phyloP scores from a whole-genome alignment of 2,329 filamentous ascomycete genomes.

The Talaromyces rugulosus region DNA sequence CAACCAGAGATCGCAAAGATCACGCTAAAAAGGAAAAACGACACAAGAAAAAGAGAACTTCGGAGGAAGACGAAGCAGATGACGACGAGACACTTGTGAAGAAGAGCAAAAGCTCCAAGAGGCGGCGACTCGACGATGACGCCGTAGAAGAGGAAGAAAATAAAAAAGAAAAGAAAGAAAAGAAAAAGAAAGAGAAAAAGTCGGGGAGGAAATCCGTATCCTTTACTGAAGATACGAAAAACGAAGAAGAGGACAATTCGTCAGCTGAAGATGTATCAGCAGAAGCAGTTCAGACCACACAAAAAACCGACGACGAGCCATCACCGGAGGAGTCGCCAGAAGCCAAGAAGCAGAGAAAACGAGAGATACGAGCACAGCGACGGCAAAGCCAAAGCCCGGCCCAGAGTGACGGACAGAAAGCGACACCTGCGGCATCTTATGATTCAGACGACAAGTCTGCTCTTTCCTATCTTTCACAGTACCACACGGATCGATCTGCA shows the following conservation, averaged over 20 bases:
- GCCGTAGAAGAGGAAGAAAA: constrained; percentile 2
- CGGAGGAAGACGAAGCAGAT: constrained; percentile 2
- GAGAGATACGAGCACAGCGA: constrained; percentile 16
- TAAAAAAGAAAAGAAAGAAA: background rate
- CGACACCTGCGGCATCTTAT: constrained; percentile 1
- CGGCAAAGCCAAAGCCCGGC: background rate
- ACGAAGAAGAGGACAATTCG: constrained; percentile 14
- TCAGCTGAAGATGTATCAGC: background rate
- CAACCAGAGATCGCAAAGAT: constrained; percentile 4
- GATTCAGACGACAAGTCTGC: constrained; percentile 47
- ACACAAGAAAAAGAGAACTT: constrained; percentile 15
- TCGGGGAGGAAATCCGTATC: constrained; percentile 54
- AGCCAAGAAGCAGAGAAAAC: constrained; percentile 18
- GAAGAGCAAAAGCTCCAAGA: background rate
- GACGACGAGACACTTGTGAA: constrained; percentile 18
- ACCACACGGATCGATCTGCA: constrained; percentile 62
- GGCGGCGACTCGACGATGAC: background rate
- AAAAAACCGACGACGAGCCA: background rate
- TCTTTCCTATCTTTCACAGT: constrained; percentile 72
- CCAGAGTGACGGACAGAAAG: background rate
- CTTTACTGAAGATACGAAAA: constrained; percentile 46
- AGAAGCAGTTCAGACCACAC: background rate
- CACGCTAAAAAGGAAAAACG: constrained; percentile 15
- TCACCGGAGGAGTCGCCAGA: constrained; percentile 23
- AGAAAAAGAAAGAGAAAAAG: background rate